Percentiles rank a stretch among this genome's conserved stretches.
These are phyloP conservation scores for Penicillium ucsense DNA, from an alignment of 495 filamentous ascomycete genomes.

Conservation along the genomic window DNA sequence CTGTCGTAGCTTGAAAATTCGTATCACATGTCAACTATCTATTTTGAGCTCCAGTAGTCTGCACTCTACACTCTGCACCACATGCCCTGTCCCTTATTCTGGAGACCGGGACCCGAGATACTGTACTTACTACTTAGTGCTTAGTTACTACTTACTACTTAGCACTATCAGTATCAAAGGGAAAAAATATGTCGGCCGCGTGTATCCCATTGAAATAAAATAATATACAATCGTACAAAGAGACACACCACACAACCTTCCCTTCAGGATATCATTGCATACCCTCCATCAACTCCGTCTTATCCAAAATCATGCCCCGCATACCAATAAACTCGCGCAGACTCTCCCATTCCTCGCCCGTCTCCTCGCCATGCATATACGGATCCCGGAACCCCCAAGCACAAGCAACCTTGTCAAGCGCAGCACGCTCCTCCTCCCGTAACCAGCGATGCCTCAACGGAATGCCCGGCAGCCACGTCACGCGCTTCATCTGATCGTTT, in stretches of 20 bases:
- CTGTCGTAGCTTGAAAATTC: too few species aligned
- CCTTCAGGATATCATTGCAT: slow-evolving; percentile 50
- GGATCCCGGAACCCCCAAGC: slow-evolving; percentile 83
- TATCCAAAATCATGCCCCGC: slow-evolving; percentile 83
- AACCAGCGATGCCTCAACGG: slow-evolving; percentile 81
- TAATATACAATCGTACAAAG: too few species aligned
- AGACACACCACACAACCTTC: too few species aligned
- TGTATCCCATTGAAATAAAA: neutral
- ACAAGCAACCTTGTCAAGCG: slow-evolving; percentile 73
- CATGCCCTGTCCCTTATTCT: too few species aligned
- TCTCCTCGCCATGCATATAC: slow-evolving; percentile 78
- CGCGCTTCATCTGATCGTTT: slow-evolving; percentile 91
- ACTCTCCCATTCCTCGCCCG: slow-evolving; percentile 78
- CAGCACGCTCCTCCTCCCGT: slow-evolving; percentile 84
- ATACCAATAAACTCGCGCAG: slow-evolving; percentile 69
- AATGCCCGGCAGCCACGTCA: slow-evolving; percentile 75
- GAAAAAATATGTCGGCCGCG: neutral
- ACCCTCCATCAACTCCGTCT: slow-evolving; percentile 77
- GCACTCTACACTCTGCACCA: too few species aligned
- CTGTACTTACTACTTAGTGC: too few species aligned
- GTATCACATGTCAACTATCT: too few species aligned
- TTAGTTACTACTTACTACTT: too few species aligned
- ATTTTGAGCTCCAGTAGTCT: too few species aligned
- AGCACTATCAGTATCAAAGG: too few species aligned
- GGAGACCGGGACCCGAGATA: too few species aligned